These are phyloP conservation scores for Hibiscus mutabilis DNA, from an alignment of 345 rosid species.

Conservation along the genomic window DNA sequence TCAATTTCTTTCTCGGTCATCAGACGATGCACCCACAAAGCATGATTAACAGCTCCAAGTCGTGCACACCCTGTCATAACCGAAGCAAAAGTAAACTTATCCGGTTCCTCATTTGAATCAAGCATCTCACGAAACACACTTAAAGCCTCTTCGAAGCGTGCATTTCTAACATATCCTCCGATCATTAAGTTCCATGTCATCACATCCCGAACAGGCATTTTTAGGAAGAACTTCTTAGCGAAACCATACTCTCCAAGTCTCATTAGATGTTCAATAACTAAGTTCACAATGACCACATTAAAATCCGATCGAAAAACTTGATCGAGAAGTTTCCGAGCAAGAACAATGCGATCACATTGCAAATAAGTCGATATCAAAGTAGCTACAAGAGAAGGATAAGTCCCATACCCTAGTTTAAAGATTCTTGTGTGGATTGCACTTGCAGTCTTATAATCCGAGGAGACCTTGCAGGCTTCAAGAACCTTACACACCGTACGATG, in stretches of 20 bases:
- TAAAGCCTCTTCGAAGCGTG: constrained; percentile 48
- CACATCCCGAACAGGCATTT: constrained; percentile 41
- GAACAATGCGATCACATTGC: constrained; percentile 28
- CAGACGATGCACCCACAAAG: constrained; percentile 56
- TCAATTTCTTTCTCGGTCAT: constrained; percentile 38
- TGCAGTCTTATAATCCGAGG: constrained; percentile 30
- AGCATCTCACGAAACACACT: constrained; percentile 44
- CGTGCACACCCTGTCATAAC: constrained; percentile 59
- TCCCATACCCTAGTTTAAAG: constrained; percentile 49
- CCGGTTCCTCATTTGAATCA: constrained; percentile 37
- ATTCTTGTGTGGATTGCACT: constrained; percentile 43
- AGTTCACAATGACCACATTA: constrained; percentile 35
- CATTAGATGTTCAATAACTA: constrained; percentile 42
- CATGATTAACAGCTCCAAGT: constrained; percentile 49
- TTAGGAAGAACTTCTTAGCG: constrained; percentile 50
- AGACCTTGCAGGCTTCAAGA: constrained; percentile 41
- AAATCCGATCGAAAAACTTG: constrained; percentile 28
- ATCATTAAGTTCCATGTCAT: constrained; percentile 80
- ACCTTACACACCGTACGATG: constrained; percentile 28
- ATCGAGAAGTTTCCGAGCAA: constrained; percentile 36
- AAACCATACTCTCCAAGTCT: constrained; percentile 40
- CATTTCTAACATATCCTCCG: constrained; percentile 52
- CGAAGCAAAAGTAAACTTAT: constrained; percentile 66
- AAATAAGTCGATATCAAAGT: constrained; percentile 46
- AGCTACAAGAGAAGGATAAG: constrained; percentile 45